Percentiles rank a stretch among this genome's conserved stretches.
Evolutionary conservation across 2,329 filamentous ascomycete genomes (phyloP).

Genomic region (Aspergillus sp.): DNA sequence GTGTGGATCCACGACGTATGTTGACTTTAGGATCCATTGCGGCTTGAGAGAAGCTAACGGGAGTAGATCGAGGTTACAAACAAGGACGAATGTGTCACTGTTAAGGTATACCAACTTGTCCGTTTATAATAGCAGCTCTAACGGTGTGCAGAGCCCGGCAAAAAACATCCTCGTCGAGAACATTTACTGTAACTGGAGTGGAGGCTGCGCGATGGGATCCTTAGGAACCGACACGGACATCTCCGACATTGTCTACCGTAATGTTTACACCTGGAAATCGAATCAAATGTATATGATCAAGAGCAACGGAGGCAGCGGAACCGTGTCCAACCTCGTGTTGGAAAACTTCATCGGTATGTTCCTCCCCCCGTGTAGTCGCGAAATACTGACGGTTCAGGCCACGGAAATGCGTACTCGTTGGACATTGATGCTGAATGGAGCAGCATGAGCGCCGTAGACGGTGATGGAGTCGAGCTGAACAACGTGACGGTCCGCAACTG

Average conservation of each 20-base stretch:
- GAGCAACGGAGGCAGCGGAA: conserved; percentile 58
- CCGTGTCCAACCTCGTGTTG: conserved; percentile 50
- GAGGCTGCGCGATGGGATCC: conserved; percentile 59
- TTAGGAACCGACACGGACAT: conserved; percentile 52
- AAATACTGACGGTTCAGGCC: conserved; percentile 37
- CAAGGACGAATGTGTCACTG: conserved; percentile 62
- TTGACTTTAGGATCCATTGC: not conserved
- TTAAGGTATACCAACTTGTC: conserved; percentile 41
- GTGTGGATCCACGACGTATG: conserved; percentile 57
- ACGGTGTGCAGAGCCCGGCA: conserved; percentile 43
- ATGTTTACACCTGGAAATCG: conserved; percentile 59
- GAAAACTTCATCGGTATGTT: conserved; percentile 55
- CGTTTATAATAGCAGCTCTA: not conserved
- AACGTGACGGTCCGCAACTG: conserved; percentile 58
- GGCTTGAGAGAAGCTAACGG: not conserved
- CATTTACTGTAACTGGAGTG: conserved; percentile 63
- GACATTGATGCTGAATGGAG: conserved; percentile 58
- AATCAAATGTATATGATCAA: conserved; percentile 68
- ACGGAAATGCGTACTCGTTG: conserved; percentile 59
- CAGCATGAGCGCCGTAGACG: conserved; percentile 41
- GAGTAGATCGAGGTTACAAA: conserved; percentile 57
- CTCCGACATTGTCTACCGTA: conserved; percentile 54
- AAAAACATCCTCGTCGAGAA: conserved; percentile 59
- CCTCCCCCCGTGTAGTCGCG: too few relatives aligned
- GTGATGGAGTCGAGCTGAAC: conserved; percentile 53